Conservation (phyloP, 164 flowering plant species). For the Annona cherimola region DNA sequence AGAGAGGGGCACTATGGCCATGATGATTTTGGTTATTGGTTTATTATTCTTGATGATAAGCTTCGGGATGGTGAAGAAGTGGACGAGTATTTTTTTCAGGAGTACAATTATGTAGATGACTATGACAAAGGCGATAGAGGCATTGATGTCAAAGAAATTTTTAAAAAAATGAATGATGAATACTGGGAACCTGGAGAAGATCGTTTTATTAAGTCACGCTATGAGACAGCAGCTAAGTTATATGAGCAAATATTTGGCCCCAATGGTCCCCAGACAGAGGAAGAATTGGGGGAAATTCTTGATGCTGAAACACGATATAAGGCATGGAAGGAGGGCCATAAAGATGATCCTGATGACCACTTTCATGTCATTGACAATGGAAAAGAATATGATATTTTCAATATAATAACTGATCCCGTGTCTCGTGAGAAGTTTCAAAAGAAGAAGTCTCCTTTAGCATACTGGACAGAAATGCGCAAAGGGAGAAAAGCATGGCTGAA, state of each 20-base stretch:
- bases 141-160: slow-evolving; percentile 56
- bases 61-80: slow-evolving; percentile 76
- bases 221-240: slow-evolving; percentile 64
- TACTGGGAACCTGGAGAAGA: slow-evolving; percentile 99
- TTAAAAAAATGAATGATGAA: slow-evolving; percentile 70
- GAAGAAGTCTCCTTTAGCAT: slow-evolving; percentile 76
- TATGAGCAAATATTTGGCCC: slow-evolving; percentile 95
- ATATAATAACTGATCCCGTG: slow-evolving; percentile 55
- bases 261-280: slow-evolving; percentile 86
- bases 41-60: slow-evolving; percentile 82
- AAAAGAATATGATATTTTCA: slow-evolving; percentile 61
- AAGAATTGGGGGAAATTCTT: slow-evolving; percentile 74
- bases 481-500: slow-evolving; percentile 95
- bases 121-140: slow-evolving; percentile 95
- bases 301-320: slow-evolving; percentile 87
- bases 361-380: slow-evolving; percentile 77
- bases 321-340: slow-evolving; percentile 79
- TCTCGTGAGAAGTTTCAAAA: slow-evolving; percentile 54
- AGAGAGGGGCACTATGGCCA: slow-evolving; percentile 80
- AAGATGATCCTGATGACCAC: slow-evolving; percentile 73
- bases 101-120: slow-evolving; percentile 87
- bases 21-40: slow-evolving; percentile 97
- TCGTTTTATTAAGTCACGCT: slow-evolving; percentile 54
- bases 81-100: slow-evolving; percentile 80
- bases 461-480: slow-evolving; percentile 90